Percentiles rank a stretch among this genome's conserved stretches.
phyloP scores from a whole-genome alignment of 139 green algal genomes.

The Ulvella scutata region DNA sequence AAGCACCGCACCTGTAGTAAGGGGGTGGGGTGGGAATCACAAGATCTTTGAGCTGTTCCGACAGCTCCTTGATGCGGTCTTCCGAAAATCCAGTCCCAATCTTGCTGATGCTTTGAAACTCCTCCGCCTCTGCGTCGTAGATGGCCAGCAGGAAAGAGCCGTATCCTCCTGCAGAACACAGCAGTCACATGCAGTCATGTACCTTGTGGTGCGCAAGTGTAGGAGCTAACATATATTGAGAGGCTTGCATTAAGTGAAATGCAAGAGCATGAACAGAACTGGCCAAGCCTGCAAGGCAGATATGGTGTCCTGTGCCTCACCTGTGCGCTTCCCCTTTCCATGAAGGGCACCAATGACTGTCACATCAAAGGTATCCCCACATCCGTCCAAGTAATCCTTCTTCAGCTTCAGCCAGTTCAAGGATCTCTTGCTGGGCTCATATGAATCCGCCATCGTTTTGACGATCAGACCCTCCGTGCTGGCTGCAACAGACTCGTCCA shows the following conservation, averaged over 20 bases:
- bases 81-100: slow-evolving; percentile 94
- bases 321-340: slow-evolving; percentile 40
- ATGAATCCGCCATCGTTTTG: slow-evolving; percentile 78
- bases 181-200: too few relatives aligned
- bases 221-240: too few relatives aligned
- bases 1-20: slow-evolving; percentile 39
- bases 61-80: slow-evolving; percentile 56
- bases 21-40: slow-evolving; percentile 37
- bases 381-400: slow-evolving; percentile 95
- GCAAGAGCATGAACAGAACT: too few relatives aligned
- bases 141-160: slow-evolving; percentile 87
- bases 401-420: slow-evolving; percentile 75
- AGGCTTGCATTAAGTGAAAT: too few relatives aligned
- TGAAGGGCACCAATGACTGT: slow-evolving; percentile 79
- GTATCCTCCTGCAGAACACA: slow-evolving; percentile 45
- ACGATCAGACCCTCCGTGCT: slow-evolving; percentile 94
- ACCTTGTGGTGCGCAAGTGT: too few relatives aligned
- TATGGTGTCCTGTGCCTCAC: too few relatives aligned
- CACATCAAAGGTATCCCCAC: slow-evolving; percentile 91
- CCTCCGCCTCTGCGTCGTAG: slow-evolving; percentile 70
- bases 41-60: slow-evolving; percentile 36
- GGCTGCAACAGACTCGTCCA: slow-evolving; percentile 70
- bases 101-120: slow-evolving; percentile 74
- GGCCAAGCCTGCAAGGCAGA: too few relatives aligned
- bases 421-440: slow-evolving; percentile 76